Percentiles rank a stretch among this genome's conserved stretches.
phyloP scores from a whole-genome alignment of 305 asterid genomes.

The Rubia peregrina region DNA sequence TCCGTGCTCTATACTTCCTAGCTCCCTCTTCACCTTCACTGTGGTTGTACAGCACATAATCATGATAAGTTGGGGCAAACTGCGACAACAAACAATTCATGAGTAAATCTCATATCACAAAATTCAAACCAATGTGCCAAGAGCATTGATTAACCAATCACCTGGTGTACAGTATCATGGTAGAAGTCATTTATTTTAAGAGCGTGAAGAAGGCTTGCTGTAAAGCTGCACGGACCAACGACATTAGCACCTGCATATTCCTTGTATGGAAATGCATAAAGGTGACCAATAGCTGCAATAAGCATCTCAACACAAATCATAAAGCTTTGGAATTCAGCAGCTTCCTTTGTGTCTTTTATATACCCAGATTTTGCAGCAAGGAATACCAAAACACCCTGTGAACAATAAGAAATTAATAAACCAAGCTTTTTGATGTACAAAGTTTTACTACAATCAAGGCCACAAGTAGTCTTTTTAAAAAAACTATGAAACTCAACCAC shows the following conservation, averaged over 20 bases:
- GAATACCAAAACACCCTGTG: constrained; percentile 90
- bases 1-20: constrained; percentile 80
- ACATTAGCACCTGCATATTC: constrained; percentile 96
- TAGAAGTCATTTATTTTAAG: constrained; percentile 78
- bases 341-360: constrained; percentile 72
- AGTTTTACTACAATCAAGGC: not conserved
- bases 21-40: constrained; percentile 81
- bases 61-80: constrained; percentile 98
- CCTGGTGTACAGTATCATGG: constrained; percentile 98
- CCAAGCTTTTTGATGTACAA: constrained; percentile 3
- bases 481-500: not conserved
- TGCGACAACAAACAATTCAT: constrained; percentile 27
- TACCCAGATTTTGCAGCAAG: constrained; percentile 84
- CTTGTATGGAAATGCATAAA: constrained; percentile 90
- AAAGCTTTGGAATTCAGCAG: constrained; percentile 86
- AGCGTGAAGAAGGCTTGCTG: constrained; percentile 86
- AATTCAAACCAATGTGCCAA: not conserved
- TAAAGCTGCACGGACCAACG: constrained; percentile 58
- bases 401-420: constrained; percentile 12
- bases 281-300: constrained; percentile 86
- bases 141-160: constrained; percentile 17
- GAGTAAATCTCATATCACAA: not conserved
- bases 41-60: constrained; percentile 89
- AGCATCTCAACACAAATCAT: constrained; percentile 96
- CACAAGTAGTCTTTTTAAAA: not conserved